These are phyloP conservation scores for Diaporthe amygdali DNA, from an alignment of 2,329 filamentous ascomycete genomes.

Conservation along the genomic window DNA sequence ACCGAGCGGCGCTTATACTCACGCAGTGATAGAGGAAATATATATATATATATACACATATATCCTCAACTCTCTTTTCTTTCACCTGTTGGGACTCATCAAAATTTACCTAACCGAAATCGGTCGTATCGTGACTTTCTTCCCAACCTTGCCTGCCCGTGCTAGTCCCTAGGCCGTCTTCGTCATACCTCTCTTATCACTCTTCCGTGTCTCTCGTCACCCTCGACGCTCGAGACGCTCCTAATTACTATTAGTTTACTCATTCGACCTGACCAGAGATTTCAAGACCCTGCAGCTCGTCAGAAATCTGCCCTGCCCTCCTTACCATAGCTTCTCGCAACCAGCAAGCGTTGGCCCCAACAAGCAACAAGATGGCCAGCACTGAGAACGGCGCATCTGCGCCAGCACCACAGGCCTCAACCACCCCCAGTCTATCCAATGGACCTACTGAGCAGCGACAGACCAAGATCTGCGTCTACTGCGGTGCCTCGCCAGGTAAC, in stretches of 20 bases:
- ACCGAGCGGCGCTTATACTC: slow-evolving; percentile 6
- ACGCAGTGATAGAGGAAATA: not conserved
- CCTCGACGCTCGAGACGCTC: not conserved
- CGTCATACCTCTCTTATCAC: slow-evolving; percentile 17
- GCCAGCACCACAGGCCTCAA: slow-evolving; percentile 38
- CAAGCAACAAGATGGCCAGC: slow-evolving; percentile 30
- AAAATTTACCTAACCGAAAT: not conserved
- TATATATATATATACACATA: not conserved
- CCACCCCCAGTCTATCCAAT: slow-evolving; percentile 32
- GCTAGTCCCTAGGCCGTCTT: not conserved
- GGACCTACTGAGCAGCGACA: slow-evolving; percentile 40
- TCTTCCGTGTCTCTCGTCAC: not conserved
- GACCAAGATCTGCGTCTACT: slow-evolving; percentile 90
- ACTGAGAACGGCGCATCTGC: slow-evolving; percentile 49
- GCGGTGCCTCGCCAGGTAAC: slow-evolving; percentile 78
- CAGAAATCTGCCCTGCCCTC: not conserved
- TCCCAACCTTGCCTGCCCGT: slow-evolving; percentile 16
- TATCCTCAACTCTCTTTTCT: not conserved
- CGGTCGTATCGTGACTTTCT: slow-evolving; percentile 7
- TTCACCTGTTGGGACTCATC: not conserved
- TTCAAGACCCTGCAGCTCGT: not conserved
- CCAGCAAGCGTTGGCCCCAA: not conserved
- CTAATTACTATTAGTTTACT: not conserved
- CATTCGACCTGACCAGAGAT: not conserved
- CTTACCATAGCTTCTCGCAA: not conserved